A percentile compares a stretch with the other conserved stretches of the same genome.
Evolutionary conservation across 1,139 yeast genomes (phyloP).

Genomic region (Sugiyamaella grinbergsii): DNA sequence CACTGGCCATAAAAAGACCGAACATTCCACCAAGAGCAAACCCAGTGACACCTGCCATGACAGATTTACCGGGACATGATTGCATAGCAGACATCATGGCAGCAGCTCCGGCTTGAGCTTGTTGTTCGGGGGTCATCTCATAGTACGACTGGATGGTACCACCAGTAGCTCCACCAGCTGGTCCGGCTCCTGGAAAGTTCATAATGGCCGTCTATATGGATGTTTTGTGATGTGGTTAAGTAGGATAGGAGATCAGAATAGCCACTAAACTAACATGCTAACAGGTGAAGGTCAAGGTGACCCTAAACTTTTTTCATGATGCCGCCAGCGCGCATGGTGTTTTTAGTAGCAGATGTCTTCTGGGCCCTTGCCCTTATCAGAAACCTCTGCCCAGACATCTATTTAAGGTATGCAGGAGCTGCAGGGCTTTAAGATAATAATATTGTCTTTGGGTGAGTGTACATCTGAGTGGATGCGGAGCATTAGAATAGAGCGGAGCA

Average conservation of each 20-base stretch:
- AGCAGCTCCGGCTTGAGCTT: conserved; percentile 88
- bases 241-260: no score
- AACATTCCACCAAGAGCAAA: conserved; percentile 95
- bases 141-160: conserved; percentile 43
- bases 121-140: conserved; percentile 88
- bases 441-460: background rate
- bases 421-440: background rate
- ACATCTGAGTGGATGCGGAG: no score
- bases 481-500: no score
- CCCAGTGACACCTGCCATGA: conserved; percentile 91
- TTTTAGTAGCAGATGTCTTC: no score
- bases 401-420: background rate
- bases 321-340: conserved; percentile 7
- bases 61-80: conserved; percentile 94
- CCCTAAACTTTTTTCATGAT: conserved; percentile 1
- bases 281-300: background rate
- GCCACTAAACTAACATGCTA: no score
- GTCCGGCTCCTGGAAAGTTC: conserved; percentile 11
- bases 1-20: conserved; percentile 95
- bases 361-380: conserved; percentile 6
- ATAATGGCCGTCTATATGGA: background rate
- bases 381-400: background rate
- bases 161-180: conserved; percentile 27
- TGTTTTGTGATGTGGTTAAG: no score
- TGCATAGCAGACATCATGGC: conserved; percentile 82